Conservation (phyloP, 78 protist genomes). For the Polysphondylium violaceum region DNA sequence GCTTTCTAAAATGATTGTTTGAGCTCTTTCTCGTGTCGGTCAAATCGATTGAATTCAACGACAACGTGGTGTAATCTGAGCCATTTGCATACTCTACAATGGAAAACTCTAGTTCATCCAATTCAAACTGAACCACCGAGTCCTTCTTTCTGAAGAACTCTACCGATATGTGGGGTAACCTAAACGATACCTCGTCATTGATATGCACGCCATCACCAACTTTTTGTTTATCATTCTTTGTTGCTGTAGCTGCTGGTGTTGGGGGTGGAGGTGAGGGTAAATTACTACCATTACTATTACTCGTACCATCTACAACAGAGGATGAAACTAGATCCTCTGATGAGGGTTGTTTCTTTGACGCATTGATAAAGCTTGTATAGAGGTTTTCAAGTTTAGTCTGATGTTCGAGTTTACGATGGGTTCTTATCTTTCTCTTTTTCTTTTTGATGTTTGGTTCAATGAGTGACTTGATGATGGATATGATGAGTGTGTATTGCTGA, state of each 20-base stretch:
- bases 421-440: slow-evolving; percentile 63
- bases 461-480: slow-evolving; percentile 60
- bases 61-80: slow-evolving; percentile 19
- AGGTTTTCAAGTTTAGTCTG: slow-evolving; percentile 21
- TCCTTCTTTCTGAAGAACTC: slow-evolving; percentile 71
- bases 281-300: not conserved
- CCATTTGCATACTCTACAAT: slow-evolving; percentile 44
- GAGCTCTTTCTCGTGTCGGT: slow-evolving; percentile 58
- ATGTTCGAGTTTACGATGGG: slow-evolving; percentile 6
- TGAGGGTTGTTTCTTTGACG: too few relatives aligned
- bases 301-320: not conserved
- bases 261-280: not conserved
- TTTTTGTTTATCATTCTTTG: not conserved
- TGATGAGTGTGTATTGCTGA: slow-evolving; percentile 47
- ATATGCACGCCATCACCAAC: too few relatives aligned
- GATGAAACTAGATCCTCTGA: too few relatives aligned
- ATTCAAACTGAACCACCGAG: slow-evolving; percentile 60
- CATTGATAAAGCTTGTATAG: slow-evolving; percentile 13
- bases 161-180: slow-evolving; percentile 51
- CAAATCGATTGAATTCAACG: slow-evolving; percentile 26
- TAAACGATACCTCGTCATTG: slow-evolving; percentile 47
- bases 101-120: slow-evolving; percentile 49
- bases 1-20: slow-evolving; percentile 28
- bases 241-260: not conserved
- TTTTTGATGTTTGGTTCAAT: slow-evolving; percentile 56